Evolutionary conservation across 495 filamentous ascomycete species (phyloP), one percentile per base, ranked within the genome.

Genomic region (Aspergillus coremiiformis): DNA sequence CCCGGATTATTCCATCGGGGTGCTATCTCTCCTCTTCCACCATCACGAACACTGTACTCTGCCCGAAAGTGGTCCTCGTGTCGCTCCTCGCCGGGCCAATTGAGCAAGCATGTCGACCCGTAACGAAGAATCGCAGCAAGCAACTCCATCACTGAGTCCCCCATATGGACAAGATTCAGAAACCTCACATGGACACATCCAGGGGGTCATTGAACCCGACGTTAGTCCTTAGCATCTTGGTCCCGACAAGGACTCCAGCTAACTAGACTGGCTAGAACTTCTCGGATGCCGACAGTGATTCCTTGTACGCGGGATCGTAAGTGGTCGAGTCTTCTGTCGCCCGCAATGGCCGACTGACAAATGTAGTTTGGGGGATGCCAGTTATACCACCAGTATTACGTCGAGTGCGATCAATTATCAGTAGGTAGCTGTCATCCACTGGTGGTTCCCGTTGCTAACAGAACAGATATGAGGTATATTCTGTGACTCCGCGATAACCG

Each of bases 331-430:
- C 11, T 44, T 41, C 30, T 26, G 23, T 14, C 21, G 39, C 29
- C 22, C 33, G 20, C 22, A 29, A 50, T 23, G 26, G 20, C 9
- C 1, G 4, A 21, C 17, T 39, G 11, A 39, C 22, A 2, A 10
- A 9, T 46, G 27, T 45, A 67, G 59, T 2, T 52, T 64, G 32
- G 58, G 58, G 41, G 56, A 66, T 22, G 60, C 58, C 37, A 69
- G 61, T 52, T 68, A 65, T 50, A 69, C 68, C 14, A 61, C 58
- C 15, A 71, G 68, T 39, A 56, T 71, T 48, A 69, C 70, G 1
- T 74, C 71, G 4, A 72, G 66, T 48, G 63, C 71, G 0, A 56
- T 70, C 41, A 67, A 74, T 43, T 76, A 75, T 44, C 65, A 67
- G 66, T 76, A 70, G 47, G 74, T 64, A 14, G 20, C n/a, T 44